Base-by-base conservation (phyloP, 2,329 filamentous ascomycete genomes). In the Clarireedia paspali region DNA sequence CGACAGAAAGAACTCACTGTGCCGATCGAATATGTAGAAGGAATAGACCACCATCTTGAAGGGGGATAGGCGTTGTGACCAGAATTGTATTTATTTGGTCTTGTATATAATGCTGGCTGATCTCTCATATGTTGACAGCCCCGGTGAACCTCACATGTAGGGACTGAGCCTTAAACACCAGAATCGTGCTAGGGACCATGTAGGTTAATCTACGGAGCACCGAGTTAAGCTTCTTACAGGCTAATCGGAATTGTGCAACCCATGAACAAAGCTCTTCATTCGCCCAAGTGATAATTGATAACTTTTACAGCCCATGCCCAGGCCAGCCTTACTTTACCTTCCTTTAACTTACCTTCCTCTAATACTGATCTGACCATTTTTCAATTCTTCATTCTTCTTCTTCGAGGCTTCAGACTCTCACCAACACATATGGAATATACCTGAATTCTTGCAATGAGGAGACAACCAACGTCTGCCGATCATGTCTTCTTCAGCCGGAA, bases 11-110 rank as follows among this genome's bases (percentile, higher is more conserved):
- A 68, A 47, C 82, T 70, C 80, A 96, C 94, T 96, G 74, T 99
- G 94, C 63, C 94, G 87, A 75, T 99, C 94, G 72, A 99, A 99
- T 70, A 99, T 96, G 79, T 96, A 96, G 75, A 99, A 96, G 58
- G 91, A 91, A 75, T 95, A 97, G 72, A 97, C 88, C 59, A 88
- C 85, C 94, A 99, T 97, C 5, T 42, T 38, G 38, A 38, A 23
- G 6, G 10, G 2, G 17, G 48, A 42, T 10, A 6, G 10, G 9
- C 15, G 20, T 27, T 24, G 7, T 10, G 12, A 26, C 20, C 10
- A 26, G 20, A 17, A 20, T 44, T 44, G 7, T 44, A 20, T 44
- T 6, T 44, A 20, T 20, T 20, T 20, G 20, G 17, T 20, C 10
- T 20, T 24, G 17, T 44, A 15, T 42, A 20, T n/a, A 17, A 42